A percentile compares a stretch with the other conserved stretches of the same genome.
Conservation (phyloP, 2,329 filamentous ascomycete genomes). For the Penicillium sp. region DNA sequence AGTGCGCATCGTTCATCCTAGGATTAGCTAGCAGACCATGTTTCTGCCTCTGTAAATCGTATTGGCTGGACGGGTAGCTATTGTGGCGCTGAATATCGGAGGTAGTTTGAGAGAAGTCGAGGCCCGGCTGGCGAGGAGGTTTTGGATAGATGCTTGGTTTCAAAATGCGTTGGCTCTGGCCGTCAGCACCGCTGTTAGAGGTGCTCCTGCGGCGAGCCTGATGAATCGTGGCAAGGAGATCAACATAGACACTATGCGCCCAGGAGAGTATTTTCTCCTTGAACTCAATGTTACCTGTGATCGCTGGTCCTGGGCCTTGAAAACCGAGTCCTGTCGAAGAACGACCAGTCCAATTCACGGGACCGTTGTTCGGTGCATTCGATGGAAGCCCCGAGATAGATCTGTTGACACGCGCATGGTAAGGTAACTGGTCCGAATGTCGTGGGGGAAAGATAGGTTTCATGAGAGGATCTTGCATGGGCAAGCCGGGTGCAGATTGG, state of each 20-base stretch:
- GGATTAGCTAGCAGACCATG: slow-evolving; percentile 11
- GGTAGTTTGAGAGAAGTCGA: slow-evolving; percentile 48
- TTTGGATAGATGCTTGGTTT: slow-evolving; percentile 64
- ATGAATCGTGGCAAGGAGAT: slow-evolving; percentile 67
- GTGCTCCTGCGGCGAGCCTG: slow-evolving; percentile 50
- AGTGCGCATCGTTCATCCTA: slow-evolving; percentile 21
- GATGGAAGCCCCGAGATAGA: slow-evolving; percentile 23
- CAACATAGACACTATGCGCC: slow-evolving; percentile 73
- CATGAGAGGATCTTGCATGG: slow-evolving; percentile 32
- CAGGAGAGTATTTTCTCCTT: slow-evolving; percentile 69
- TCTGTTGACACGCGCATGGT: slow-evolving; percentile 31
- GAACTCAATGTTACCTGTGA: slow-evolving; percentile 54
- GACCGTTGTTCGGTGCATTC: slow-evolving; percentile 24
- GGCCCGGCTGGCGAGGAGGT: slow-evolving; percentile 59
- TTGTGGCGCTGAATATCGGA: slow-evolving; percentile 35
- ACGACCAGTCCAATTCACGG: slow-evolving; percentile 29
- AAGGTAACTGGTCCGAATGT: slow-evolving; percentile 38
- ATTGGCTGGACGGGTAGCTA: slow-evolving; percentile 42
- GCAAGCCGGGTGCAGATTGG: slow-evolving; percentile 28
- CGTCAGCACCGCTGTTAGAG: slow-evolving; percentile 50
- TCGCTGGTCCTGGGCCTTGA: slow-evolving; percentile 24
- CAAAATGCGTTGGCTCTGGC: slow-evolving; percentile 46
- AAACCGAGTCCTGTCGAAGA: slow-evolving; percentile 22
- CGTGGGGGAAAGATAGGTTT: slow-evolving; percentile 43
- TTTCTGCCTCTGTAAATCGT: slow-evolving; percentile 32